Base-by-base conservation (phyloP, 2,329 filamentous ascomycete genomes). In the Calonectria pseudoturangicola region DNA sequence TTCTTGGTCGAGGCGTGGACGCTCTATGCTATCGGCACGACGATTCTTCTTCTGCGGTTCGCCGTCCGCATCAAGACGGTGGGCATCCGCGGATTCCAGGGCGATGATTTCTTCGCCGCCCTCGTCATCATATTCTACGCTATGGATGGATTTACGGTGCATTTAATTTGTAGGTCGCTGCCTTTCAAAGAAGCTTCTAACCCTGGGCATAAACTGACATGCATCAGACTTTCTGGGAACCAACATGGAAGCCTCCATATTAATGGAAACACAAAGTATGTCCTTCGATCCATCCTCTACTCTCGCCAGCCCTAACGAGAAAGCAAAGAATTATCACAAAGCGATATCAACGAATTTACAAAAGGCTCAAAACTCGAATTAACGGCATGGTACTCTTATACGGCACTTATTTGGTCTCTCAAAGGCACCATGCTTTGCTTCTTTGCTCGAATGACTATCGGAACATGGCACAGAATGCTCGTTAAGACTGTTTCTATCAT, bases 331-430 rank as follows among this genome's bases (percentile, higher is more conserved):
- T 67, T 85, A 5, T 81, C 78, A 4, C 39, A 76, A 0, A 51
- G 65, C 0, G 81, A 86, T 8, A 76, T 84, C 2, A 45, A 71
- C 1, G 76, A 82, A 3, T 77, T 84, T n/a, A 73, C 70, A 0
- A 66, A 76, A 21, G 85, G 85, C 1, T 85, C 83, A 0, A 84
- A 84, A n/a, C 76, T 84, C 10, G 76, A 86, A 58, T 76, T 86
- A 12, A 70, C 81, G 0, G 85, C 84, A 0, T 86, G 85, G 85
- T 86, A 85, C 41, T 79, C 79, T 8, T 86, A 86, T 45, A 82
- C 83, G 0, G 79, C 81, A 0, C 79, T 85, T 0, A 80, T 85
- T 12, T 86, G 83, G 83, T 81, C 71, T 5, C 73, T 82, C 1
- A 82, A 82, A 41, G 81, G 79, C 2, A 81, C 76, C 0, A 73